Base-by-base conservation (phyloP, 2,329 filamentous ascomycete species). In the Colletotrichum euphorbiae region DNA sequence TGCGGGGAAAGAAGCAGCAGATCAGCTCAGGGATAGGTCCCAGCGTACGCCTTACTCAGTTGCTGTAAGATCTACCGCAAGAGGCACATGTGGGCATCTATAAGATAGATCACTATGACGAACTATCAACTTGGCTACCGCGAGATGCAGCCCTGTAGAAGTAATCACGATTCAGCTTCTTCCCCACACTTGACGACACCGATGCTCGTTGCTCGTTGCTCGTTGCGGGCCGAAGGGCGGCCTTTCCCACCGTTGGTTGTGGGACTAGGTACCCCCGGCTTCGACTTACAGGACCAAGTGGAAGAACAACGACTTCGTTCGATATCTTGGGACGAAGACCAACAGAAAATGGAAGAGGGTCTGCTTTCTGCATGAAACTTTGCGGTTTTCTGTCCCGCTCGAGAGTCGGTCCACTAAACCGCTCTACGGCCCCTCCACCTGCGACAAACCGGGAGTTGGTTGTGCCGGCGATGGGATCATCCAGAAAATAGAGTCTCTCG, bases 61-160 rank as follows among this genome's bases (percentile, higher is more conserved):
- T 17, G 9, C 51, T 38, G 43, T 43, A 45, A 21, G 42, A 33
- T 56, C 17, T 36, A 38, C 24, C 24, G 8, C 12, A 24, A 17
- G 19, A 15, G 31, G 13, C 12, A 40, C 12, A 40, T 21, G 13
- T 40, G 43, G 6, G 24, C 15, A 6, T 43, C n/a, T 21, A 54
- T 43, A 62, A 43, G 43, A 56, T 40, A 54, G 31, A 12, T 40
- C 12, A 42, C 33, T 56, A 56, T 56, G 42, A 43, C 43, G 50
- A 43, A 43, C 15, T 12, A 38, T 3, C 19, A 17, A 17, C 42
- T 56, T 21, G 51, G 42, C 42, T 56, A 8, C 36, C 2, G 7
- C 17, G 19, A 15, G 9, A 46, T 9, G 24, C 24, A 28, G 45
- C 38, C 57, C 36, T 45, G 51, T 8, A 28, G 28, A 8, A 28